Evolutionary conservation across 2,329 filamentous ascomycete genomes (phyloP).

Genomic region (Scedosporium minutisporum): DNA sequence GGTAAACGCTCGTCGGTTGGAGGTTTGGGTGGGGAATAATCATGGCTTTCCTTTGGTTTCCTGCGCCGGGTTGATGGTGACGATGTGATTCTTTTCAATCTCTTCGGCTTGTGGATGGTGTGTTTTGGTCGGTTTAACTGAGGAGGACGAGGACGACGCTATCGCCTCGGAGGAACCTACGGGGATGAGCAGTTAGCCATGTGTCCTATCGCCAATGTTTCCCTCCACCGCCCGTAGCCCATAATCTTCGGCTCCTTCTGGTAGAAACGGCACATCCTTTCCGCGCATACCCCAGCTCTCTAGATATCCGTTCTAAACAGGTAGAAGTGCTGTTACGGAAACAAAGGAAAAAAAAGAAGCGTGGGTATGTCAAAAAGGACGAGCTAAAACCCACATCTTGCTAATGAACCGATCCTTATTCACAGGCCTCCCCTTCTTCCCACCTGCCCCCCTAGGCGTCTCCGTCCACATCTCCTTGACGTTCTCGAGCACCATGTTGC

Average conservation of each 20-base stretch:
- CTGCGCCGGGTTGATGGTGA: no score
- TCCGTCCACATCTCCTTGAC: conserved; percentile 98
- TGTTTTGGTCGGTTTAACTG: conserved; percentile 39
- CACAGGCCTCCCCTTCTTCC: conserved; percentile 80
- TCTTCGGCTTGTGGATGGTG: conserved; percentile 5
- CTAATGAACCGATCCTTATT: conserved; percentile 98
- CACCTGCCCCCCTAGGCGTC: conserved; percentile 69
- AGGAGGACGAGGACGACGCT: conserved; percentile 80
- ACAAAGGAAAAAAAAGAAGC: conserved; percentile 4
- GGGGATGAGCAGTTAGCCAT: neutral
- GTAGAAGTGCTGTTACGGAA: neutral
- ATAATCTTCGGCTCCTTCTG: no score
- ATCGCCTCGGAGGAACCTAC: conserved; percentile 75
- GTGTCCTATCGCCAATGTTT: neutral
- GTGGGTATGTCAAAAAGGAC: neutral
- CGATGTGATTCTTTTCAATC: no score
- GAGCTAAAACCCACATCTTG: conserved; percentile 64
- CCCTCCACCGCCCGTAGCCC: no score
- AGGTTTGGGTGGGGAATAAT: neutral
- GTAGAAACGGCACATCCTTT: no score
- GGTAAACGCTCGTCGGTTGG: no score
- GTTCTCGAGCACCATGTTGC: conserved; percentile 98
- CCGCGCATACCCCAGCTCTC: no score
- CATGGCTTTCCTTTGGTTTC: neutral
- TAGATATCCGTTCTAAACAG: neutral